Evolutionary conservation across 2,329 filamentous ascomycete species (phyloP), one percentile per base, ranked within the genome.

Genomic region (Claviceps monticola): DNA sequence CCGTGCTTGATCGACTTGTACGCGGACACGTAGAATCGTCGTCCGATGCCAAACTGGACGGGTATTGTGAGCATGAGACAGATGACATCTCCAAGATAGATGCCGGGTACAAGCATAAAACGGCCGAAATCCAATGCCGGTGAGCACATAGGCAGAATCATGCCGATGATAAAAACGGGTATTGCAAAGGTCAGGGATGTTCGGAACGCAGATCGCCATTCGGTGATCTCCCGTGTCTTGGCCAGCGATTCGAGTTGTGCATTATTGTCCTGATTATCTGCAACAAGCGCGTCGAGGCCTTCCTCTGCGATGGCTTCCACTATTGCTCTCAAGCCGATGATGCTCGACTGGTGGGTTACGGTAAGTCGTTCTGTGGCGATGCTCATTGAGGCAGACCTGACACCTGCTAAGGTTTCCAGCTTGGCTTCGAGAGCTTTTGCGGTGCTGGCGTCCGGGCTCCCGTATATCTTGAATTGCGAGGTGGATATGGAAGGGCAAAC

Each of bases 1-100:
- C 82, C 80, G 65, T 98, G 93, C 68, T 85, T 88, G 59, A 98
- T 66, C 1, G 89, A 95, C 65, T 94, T 95, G 70, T 80, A 97
- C n/a, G 91, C 90, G 26, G 88, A 93, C 53, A 84, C 67, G 65
- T 98, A 98, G 66, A 97, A 98, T 14, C 93, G 86, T 68, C 83
- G 89, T 56, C 93, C 93, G 61, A 98, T 88, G 58, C 93, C 93
- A 61, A 98, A 98, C 66, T 98, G 93, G 8, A 98, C 84, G 36
- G 93, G 93, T 59, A 95, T 81, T 11, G 93, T 97, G 48, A 98
- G 79, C 52, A 76, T 62, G 49, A 97, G 71, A 66, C 89, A 96
- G 50, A 95, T 68, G 9, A 97, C 64, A 62, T 98, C 93, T 56
- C 91, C 90, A 3, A 97, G 78, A 68, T 83, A 97, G 16, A 98